These are phyloP conservation scores for Fonsecaea pedrosoi DNA, from an alignment of 2,329 filamentous ascomycete genomes.

Conservation along the genomic window DNA sequence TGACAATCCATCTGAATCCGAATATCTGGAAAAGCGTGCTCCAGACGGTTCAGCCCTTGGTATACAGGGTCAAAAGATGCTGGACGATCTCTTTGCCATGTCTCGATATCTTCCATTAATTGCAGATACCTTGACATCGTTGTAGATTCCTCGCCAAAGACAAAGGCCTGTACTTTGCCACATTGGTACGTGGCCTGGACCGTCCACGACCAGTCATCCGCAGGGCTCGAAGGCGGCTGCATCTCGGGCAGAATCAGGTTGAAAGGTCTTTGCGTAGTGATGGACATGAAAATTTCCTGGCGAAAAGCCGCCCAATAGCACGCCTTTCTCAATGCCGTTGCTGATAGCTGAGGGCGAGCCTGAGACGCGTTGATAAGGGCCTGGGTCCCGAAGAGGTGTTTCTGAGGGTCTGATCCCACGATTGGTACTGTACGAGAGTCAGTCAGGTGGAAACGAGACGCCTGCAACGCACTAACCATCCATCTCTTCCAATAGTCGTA, in stretches of 20 bases:
- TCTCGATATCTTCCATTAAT: conserved; percentile 5
- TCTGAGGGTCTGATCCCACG: conserved; percentile 18
- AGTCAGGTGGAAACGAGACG: not conserved
- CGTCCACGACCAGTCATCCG: conserved; percentile 21
- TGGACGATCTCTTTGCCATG: conserved; percentile 12
- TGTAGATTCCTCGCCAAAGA: conserved; percentile 11
- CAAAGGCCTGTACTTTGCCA: conserved; percentile 20
- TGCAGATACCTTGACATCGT: conserved; percentile 6
- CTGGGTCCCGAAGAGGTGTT: conserved; percentile 22
- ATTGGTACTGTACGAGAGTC: conserved; percentile 9
- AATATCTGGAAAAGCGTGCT: conserved; percentile 13
- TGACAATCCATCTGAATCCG: conserved; percentile 17
- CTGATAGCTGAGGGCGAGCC: conserved; percentile 11
- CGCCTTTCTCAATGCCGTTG: conserved; percentile 16
- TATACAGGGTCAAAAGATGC: conserved; percentile 13
- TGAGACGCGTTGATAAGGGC: conserved; percentile 19
- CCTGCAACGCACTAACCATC: conserved; percentile 33
- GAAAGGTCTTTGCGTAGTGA: conserved; percentile 18
- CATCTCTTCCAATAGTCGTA: conserved; percentile 40
- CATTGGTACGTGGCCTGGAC: conserved; percentile 17
- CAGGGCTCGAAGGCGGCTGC: not conserved
- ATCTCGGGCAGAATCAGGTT: conserved; percentile 19
- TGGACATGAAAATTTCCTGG: conserved; percentile 23
- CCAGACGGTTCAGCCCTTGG: not conserved
- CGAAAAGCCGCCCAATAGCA: conserved; percentile 24